These are phyloP conservation scores for Leccinum fibrillosum DNA, from an alignment of 768 basidiomycete species.

Conservation along the genomic window DNA sequence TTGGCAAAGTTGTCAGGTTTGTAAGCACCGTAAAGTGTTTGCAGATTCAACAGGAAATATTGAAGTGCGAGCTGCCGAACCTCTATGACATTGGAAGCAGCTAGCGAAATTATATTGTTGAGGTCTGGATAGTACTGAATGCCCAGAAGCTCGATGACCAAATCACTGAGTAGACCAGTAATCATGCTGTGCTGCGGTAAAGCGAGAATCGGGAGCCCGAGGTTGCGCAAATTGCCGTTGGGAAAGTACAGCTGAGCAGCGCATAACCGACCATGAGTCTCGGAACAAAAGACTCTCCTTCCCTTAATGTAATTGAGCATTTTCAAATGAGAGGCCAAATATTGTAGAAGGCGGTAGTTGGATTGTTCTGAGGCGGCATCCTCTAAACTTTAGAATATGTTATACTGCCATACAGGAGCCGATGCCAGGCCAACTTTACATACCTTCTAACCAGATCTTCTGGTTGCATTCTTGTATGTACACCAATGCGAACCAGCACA, in stretches of 20 bases:
- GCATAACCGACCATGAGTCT: background rate
- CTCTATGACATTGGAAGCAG: conserved; percentile 1
- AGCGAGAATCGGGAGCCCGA: conserved; percentile 75
- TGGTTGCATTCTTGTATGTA: conserved; percentile 37
- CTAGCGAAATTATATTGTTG: conserved; percentile 2
- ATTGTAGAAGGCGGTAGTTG: conserved; percentile 35
- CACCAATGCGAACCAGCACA: background rate
- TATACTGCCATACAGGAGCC: conserved; percentile 16
- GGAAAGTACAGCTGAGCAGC: conserved; percentile 77
- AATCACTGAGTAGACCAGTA: background rate
- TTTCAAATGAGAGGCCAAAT: conserved; percentile 49
- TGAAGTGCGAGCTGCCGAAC: conserved; percentile 4
- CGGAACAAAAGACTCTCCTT: conserved; percentile 8
- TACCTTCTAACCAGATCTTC: conserved; percentile 7
- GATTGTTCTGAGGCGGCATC: conserved; percentile 7
- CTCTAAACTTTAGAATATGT: conserved; percentile 8
- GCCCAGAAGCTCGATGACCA: background rate
- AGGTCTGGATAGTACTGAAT: conserved; percentile 2
- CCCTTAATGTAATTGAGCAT: background rate
- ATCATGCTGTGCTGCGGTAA: background rate
- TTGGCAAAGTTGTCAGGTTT: conserved; percentile 7
- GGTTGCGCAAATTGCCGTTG: conserved; percentile 53
- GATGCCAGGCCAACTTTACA: conserved; percentile 42
- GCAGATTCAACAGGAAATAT: conserved; percentile 12
- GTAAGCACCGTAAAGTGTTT: conserved; percentile 9